Evolutionary conservation across 331 rosid genomes (phyloP), one percentile per base, ranked within the genome.

Genomic region (Quercus lobata): DNA sequence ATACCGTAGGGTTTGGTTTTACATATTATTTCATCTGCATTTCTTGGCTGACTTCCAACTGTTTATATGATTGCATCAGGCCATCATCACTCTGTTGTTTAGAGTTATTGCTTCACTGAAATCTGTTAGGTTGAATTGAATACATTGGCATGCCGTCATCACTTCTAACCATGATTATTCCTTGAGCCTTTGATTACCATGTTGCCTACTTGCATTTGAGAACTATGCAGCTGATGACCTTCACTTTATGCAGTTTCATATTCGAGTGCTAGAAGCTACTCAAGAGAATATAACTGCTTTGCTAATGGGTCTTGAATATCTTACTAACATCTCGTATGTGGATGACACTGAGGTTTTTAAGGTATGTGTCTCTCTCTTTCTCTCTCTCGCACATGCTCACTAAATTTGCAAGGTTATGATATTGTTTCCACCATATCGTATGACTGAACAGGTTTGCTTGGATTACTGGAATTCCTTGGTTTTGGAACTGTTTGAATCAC

Each of bases 401-500:
- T 44, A 21, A 56, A 53, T 58, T 69, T 58, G 57, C 14, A 22
- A 75, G 17, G 35, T 61, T 75, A 44, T 27, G 56, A 75, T 58
- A 62, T 60, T 2, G 19, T 5, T n/a, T 76, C 57, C 76, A 65
- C 57, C 53, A 69, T 69, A 53, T 30, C 46, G 54, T 60, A 71
- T 78, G 16, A 76, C 75, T 57, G 80, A 76, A 84, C 78, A 96
- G 99, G 99, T 96, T 10, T 96, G 99, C 87, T 87, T 96, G 80
- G 99, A 96, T 84, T 96, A 93, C 75, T 96, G 99, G 99, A 96
- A 96, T 86, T 81, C 93, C 63, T 88, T 96, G 83, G 99, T 96
- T 25, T 81, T 90, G 76, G 97, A 92, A 81, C 88, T 96, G 76
- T 96, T 91, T 88, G 99, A 92, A 86, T 92, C 98, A 24, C 93